phyloP scores from a whole-genome alignment of 768 basidiomycete species.

The Calocybe gangraenosa region DNA sequence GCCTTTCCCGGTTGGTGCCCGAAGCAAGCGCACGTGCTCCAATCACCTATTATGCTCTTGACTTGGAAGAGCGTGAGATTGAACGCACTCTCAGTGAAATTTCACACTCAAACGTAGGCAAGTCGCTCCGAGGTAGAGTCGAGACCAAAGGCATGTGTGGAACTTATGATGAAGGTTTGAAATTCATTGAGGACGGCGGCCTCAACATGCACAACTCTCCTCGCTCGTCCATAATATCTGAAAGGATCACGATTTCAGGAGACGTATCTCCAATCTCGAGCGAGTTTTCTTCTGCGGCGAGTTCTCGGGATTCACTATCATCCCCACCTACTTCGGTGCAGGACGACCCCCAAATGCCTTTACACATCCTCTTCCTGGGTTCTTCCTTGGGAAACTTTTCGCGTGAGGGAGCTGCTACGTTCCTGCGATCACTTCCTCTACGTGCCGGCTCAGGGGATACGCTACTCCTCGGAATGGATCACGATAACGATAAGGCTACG shows the following conservation, averaged over 20 bases:
- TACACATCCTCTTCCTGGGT: constrained; percentile 89
- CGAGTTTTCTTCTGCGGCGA: constrained; percentile 20
- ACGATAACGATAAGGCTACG: constrained; percentile 61
- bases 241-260: constrained; percentile 13
- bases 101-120: constrained; percentile 56
- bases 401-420: constrained; percentile 61
- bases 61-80: constrained; percentile 85
- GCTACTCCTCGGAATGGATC: constrained; percentile 87
- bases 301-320: constrained; percentile 18
- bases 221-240: constrained; percentile 3
- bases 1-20: constrained; percentile 55
- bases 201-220: constrained; percentile 27
- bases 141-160: constrained; percentile 83
- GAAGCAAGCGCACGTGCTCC: constrained; percentile 34
- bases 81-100: constrained; percentile 74
- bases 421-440: constrained; percentile 77
- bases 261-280: constrained; percentile 39
- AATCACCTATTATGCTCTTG: constrained; percentile 87
- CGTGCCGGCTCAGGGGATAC: constrained; percentile 75
- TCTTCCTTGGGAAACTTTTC: constrained; percentile 90
- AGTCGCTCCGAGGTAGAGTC: constrained; percentile 64
- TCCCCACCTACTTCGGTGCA: constrained; percentile 42
- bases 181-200: constrained; percentile 68
- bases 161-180: constrained; percentile 86
- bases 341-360: constrained; percentile 40